Percentiles rank a stretch among this genome's conserved stretches.
These are phyloP conservation scores for Flaveria bidentis DNA, from an alignment of 129 eudicot genomes.

Conservation along the genomic window DNA sequence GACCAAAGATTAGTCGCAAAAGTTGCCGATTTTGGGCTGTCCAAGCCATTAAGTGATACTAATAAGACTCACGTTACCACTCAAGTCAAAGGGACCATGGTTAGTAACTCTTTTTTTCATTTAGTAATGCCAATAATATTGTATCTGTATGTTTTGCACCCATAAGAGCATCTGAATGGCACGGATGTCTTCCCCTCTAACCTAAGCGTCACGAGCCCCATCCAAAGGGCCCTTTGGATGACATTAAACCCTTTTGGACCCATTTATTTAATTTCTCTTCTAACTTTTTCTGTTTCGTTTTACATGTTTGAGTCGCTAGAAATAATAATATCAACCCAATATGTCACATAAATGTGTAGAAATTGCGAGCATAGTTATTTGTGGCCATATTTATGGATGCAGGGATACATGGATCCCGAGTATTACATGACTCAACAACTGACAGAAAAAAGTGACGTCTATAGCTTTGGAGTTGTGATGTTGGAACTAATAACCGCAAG, in stretches of 20 bases:
- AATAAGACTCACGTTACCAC: slow-evolving; percentile 23
- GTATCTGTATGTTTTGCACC: too few species aligned
- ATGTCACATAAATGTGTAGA: background rate
- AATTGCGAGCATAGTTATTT: background rate
- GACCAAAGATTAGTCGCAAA: slow-evolving; percentile 53
- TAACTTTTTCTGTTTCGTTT: background rate
- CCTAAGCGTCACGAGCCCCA: too few species aligned
- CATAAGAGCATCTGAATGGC: too few species aligned
- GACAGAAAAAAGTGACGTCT: slow-evolving; percentile 11
- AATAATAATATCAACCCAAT: background rate
- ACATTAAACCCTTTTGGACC: too few species aligned
- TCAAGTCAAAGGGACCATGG: slow-evolving; percentile 55
- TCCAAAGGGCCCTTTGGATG: too few species aligned
- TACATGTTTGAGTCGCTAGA: background rate
- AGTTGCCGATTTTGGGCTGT: slow-evolving; percentile 62
- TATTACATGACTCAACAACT: slow-evolving; percentile 16
- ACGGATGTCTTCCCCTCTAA: too few species aligned
- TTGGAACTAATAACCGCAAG: slow-evolving; percentile 59
- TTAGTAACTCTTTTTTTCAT: slow-evolving; percentile 15
- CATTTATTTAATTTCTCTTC: background rate
- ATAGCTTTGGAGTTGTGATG: slow-evolving; percentile 63
- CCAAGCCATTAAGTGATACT: slow-evolving; percentile 34
- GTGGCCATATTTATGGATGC: slow-evolving; percentile 4
- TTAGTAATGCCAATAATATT: background rate
- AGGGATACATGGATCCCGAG: slow-evolving; percentile 58